phyloP scores from a whole-genome alignment of 2,329 filamentous ascomycete genomes.

The Rhynchosporium agropyri region DNA sequence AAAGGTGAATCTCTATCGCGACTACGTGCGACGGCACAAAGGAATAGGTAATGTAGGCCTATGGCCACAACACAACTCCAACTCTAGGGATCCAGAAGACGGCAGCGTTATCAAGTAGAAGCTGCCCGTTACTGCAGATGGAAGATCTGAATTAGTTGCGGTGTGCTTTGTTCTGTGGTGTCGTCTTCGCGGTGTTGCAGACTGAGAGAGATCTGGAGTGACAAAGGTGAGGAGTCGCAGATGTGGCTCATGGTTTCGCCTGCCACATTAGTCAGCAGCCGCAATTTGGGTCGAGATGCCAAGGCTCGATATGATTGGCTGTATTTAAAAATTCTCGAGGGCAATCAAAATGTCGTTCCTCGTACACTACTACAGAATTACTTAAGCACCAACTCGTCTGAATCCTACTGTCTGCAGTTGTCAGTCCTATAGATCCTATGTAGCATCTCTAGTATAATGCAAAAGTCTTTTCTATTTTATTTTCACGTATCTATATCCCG shows the following conservation, averaged over 20 bases:
- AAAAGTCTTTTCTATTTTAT: too few relatives aligned
- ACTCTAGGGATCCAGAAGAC: slow-evolving; percentile 19
- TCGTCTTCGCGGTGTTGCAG: slow-evolving; percentile 18
- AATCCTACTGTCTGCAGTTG: too few relatives aligned
- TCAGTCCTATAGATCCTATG: too few relatives aligned
- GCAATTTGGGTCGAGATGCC: neutral
- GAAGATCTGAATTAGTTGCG: slow-evolving; percentile 26
- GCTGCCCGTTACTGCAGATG: slow-evolving; percentile 20
- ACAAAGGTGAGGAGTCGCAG: slow-evolving; percentile 11
- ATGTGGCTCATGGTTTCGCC: neutral
- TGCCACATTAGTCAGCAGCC: neutral
- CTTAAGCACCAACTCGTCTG: too few relatives aligned
- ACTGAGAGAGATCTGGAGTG: slow-evolving; percentile 3
- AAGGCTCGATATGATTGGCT: neutral
- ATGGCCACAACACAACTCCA: slow-evolving; percentile 16
- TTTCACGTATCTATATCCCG: too few relatives aligned
- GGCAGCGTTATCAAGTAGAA: slow-evolving; percentile 21
- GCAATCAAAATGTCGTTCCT: too few relatives aligned
- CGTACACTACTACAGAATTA: too few relatives aligned
- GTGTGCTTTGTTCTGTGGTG: slow-evolving; percentile 9
- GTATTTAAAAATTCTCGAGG: neutral
- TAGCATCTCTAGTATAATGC: too few relatives aligned
- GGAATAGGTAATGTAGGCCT: neutral
- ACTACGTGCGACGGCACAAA: slow-evolving; percentile 36
- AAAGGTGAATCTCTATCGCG: slow-evolving; percentile 32